Evolutionary conservation across 331 rosid species (phyloP), one percentile per base, ranked within the genome.

Genomic region (Erythrophleum ivorense): DNA sequence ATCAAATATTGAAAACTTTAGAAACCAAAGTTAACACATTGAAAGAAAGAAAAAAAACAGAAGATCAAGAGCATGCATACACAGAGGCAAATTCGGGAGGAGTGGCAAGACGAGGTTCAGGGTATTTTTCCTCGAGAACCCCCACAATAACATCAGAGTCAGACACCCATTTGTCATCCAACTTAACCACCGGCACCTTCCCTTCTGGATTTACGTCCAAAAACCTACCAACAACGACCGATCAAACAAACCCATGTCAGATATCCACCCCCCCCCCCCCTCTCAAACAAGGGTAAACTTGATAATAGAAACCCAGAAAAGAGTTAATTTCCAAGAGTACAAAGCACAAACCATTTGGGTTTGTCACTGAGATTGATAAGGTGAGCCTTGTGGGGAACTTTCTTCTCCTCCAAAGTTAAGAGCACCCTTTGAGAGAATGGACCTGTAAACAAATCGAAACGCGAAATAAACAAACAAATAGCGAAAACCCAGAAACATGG

Each of bases 361-460:
- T 94, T 96, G 84, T 91, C 86, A 50, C 74, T 9, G 75, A 94
- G 2, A 86, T 91, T 81, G 76, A 96, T 88, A 43, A 92, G 91
- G 80, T 83, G 91, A 36, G 7, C 0, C 24, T 82, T 85, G 85
- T 91, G 50, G 3, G 94, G 45, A 18, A 91, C 10, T 71, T 94
- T 90, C 94, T 96, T 96, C 92, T 92, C 99, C 86, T 93, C 98
- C 84, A 96, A 58, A 45, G 98, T 94, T 62, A 93, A 80, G 9
- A 88, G 88, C 2, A 79, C 98, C 90, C 97, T 94, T 57, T 96
- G 97, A 13, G 79, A 52, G 83, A 96, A 96, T 66, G 99, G 98
- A 80, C 98, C 97, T 95, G 77, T 14, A 70, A 69, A 54, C 69
- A 29, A 71, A 70, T 24, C 24, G 19, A 68, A 48, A 63, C 21